Percentiles rank a stretch among this genome's conserved stretches.
Conservation (phyloP, 1,284 basidiomycete genomes). For the Ustilago shanxiensis region DNA sequence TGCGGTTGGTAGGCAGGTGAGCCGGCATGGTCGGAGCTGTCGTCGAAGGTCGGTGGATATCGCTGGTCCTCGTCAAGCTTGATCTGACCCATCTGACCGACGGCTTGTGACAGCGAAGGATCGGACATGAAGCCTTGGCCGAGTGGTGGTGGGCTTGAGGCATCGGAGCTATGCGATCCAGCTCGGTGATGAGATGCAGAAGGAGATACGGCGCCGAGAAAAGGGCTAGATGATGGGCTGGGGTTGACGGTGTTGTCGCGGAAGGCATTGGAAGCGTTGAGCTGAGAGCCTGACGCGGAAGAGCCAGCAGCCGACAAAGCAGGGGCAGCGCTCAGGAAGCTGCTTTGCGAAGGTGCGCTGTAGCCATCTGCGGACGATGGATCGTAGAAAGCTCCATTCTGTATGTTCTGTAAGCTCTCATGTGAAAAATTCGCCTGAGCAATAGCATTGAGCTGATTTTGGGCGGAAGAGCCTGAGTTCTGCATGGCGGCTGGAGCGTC, state of each 20-base stretch:
- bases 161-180: conserved; percentile 43
- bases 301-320: conserved; percentile 21
- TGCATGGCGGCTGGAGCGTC: conserved; percentile 32
- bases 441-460: conserved; percentile 2
- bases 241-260: conserved; percentile 35
- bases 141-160: conserved; percentile 20
- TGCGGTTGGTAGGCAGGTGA: conserved; percentile 22
- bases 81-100: conserved; percentile 48
- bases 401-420: conserved; percentile 8
- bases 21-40: conserved; percentile 23
- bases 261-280: conserved; percentile 21
- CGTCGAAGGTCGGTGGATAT: conserved; percentile 41
- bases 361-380: conserved; percentile 53
- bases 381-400: conserved; percentile 39
- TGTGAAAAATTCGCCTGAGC: conserved; percentile 6
- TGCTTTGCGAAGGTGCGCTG: conserved; percentile 33
- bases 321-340: conserved; percentile 29
- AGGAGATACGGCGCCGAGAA: conserved; percentile 24
- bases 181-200: conserved; percentile 27
- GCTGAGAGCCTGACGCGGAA: conserved; percentile 15
- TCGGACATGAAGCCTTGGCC: conserved; percentile 24
- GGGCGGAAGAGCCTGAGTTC: conserved; percentile 11
- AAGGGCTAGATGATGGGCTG: conserved; percentile 45
- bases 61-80: conserved; percentile 38
- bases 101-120: conserved; percentile 23